Base-by-base conservation (phyloP, 2,329 filamentous ascomycete species). In the Colletotrichum cordylinicola region DNA sequence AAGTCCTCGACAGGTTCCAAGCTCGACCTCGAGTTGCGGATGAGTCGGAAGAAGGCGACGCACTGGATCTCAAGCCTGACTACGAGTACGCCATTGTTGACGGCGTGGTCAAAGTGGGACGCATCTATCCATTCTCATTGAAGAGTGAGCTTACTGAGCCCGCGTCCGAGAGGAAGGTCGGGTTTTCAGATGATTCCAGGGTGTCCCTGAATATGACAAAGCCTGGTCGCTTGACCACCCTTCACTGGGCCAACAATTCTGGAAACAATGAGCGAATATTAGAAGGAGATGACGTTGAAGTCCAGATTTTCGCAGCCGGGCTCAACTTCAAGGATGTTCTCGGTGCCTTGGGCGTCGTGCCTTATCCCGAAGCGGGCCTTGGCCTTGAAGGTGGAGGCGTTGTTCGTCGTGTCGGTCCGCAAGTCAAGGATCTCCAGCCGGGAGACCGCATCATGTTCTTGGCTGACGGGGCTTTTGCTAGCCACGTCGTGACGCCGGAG, bases 391-490 rank as follows among this genome's bases (percentile, higher is more conserved):
- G 82, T 73, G 78, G 76, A 16, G 81, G 80, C 29, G 52, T 80
- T 10, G 78, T 83, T 1, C 72, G 39, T 2, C 56, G 67, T 10
- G 75, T 80, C 9, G 81, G 80, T 15, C 9, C 69, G 3, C 75
- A 56, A 7, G 79, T 81, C 31, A 55, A 52, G 24, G 33, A 65
- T 18, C 39, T 81, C 4, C 31, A 65, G 27, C 61, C 64, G 6
- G 81, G 82, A 21, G 82, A 84, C 61, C 64, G 73, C 2, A 79
- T 83, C 2, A 77, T 80, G 9, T 8, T 77, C 37, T 66, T 80
- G 13, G 13, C 37, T 2, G 56, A 52, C 13, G 29, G 7, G 18
- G 12, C 12, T 56, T 27, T 56, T 16, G 58, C 29, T 7, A 35
- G 12, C 16, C 18, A 62, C 12, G 5, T 21, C 16, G 31, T 37